phyloP scores from a whole-genome alignment of 192 early-diverging fungal species.

The Physocladia obscura region DNA sequence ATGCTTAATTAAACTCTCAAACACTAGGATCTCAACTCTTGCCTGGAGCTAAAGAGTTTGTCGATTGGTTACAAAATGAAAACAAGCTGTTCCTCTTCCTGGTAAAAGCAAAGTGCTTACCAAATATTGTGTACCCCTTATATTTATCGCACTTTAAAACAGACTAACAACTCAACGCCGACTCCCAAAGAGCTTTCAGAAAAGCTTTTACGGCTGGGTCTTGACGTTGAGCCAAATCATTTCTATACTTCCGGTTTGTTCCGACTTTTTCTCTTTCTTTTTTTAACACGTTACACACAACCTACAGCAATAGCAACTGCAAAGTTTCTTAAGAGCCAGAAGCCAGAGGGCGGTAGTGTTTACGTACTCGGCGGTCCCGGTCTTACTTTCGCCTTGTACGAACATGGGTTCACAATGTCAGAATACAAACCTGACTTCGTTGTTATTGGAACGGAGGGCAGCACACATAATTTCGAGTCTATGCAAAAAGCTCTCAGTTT shows the following conservation, averaged over 20 bases:
- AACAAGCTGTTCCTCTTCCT: conserved; percentile 62
- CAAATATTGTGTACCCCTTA: neutral
- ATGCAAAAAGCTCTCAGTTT: conserved; percentile 51
- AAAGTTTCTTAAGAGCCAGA: conserved; percentile 55
- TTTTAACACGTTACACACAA: neutral
- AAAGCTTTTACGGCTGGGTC: conserved; percentile 54
- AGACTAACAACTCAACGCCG: conserved; percentile 64
- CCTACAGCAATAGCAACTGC: conserved; percentile 51
- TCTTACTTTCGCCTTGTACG: conserved; percentile 57
- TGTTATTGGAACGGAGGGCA: conserved; percentile 55
- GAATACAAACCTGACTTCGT: conserved; percentile 57
- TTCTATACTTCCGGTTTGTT: conserved; percentile 53
- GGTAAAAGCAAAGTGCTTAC: conserved; percentile 16
- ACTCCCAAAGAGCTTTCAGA: conserved; percentile 60
- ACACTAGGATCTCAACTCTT: conserved; percentile 42
- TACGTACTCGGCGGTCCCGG: conserved; percentile 66
- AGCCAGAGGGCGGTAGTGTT: conserved; percentile 39
- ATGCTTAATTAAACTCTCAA: neutral
- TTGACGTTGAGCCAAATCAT: conserved; percentile 49
- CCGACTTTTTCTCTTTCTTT: neutral
- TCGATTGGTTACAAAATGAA: conserved; percentile 48
- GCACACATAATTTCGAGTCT: conserved; percentile 44
- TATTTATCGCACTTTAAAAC: neutral
- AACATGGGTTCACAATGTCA: conserved; percentile 59
- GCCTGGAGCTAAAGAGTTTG: conserved; percentile 61